phyloP scores from a whole-genome alignment of 2,329 filamentous ascomycete genomes.

The Pestalotiopsis sp. region DNA sequence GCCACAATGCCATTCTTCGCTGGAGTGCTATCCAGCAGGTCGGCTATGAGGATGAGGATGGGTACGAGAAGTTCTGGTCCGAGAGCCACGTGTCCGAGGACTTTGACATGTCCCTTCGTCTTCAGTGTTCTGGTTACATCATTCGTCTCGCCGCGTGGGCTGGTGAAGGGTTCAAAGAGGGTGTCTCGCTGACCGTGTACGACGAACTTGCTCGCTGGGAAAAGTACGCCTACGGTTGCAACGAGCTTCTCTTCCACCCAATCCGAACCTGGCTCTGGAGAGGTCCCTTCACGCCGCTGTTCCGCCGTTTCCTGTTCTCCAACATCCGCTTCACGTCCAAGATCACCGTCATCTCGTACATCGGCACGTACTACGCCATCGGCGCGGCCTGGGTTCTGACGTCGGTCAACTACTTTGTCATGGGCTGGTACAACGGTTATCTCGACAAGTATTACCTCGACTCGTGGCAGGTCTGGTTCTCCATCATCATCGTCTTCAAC shows the following conservation, averaged over 20 bases:
- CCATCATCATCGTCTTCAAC: conserved; percentile 78
- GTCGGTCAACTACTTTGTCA: conserved; percentile 69
- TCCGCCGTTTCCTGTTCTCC: conserved; percentile 60
- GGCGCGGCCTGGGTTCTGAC: conserved; percentile 69
- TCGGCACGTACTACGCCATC: conserved; percentile 69
- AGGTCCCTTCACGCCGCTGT: conserved; percentile 68
- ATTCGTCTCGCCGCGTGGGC: conserved; percentile 72
- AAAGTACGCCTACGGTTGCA: conserved; percentile 74
- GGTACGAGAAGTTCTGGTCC: conserved; percentile 72
- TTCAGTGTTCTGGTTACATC: conserved; percentile 69
- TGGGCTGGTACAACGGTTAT: conserved; percentile 71
- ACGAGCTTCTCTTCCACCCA: conserved; percentile 72
- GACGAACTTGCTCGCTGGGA: conserved; percentile 74
- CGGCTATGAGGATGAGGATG: conserved; percentile 57
- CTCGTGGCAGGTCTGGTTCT: conserved; percentile 78
- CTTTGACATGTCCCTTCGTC: conserved; percentile 73
- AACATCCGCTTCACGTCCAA: conserved; percentile 68
- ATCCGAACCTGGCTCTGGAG: conserved; percentile 62
- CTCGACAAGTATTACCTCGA: conserved; percentile 70
- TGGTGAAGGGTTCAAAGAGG: conserved; percentile 71
- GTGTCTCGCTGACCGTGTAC: conserved; percentile 73
- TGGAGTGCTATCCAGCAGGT: conserved; percentile 68
- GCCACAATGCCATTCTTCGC: conserved; percentile 75
- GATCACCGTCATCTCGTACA: conserved; percentile 65
- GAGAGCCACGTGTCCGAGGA: conserved; percentile 78